Conservation (phyloP, 2,329 filamentous ascomycete genomes). For the Proliferodiscus dingleyae region DNA sequence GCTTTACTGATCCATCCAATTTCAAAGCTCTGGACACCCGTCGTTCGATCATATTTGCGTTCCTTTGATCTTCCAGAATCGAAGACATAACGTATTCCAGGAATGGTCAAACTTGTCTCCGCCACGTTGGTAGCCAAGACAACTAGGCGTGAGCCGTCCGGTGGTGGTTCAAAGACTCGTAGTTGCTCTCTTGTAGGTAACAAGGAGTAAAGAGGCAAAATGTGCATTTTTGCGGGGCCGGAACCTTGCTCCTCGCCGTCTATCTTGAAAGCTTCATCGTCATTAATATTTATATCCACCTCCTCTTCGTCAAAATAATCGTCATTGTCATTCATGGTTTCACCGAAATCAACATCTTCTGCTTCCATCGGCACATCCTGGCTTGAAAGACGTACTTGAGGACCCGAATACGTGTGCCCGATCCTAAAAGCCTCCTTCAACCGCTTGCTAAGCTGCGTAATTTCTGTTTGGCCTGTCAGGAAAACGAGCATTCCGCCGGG, state of each 20-base stretch:
- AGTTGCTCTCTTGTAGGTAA: constrained; percentile 88
- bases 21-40: constrained; percentile 92
- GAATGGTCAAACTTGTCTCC: constrained; percentile 95
- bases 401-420: constrained; percentile 45
- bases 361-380: constrained; percentile 74
- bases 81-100: constrained; percentile 91
- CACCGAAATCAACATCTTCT: constrained; percentile 82
- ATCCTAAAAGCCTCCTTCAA: constrained; percentile 61
- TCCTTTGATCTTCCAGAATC: constrained; percentile 92
- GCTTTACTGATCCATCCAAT: constrained; percentile 98
- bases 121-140: constrained; percentile 95
- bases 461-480: constrained; percentile 89
- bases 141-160: constrained; percentile 77
- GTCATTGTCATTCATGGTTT: constrained; percentile 51
- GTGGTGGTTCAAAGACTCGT: constrained; percentile 79
- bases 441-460: constrained; percentile 73
- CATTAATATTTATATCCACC: constrained; percentile 52
- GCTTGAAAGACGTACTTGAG: constrained; percentile 70
- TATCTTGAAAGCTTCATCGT: constrained; percentile 49
- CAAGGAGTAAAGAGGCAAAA: constrained; percentile 91
- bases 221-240: constrained; percentile 69
- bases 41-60: constrained; percentile 79
- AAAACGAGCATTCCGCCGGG: constrained; percentile 91
- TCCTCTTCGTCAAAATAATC: constrained; percentile 55
- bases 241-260: constrained; percentile 58